Evolutionary conservation across 441 rosid species (phyloP).

Genomic region (Syzygium malaccense): DNA sequence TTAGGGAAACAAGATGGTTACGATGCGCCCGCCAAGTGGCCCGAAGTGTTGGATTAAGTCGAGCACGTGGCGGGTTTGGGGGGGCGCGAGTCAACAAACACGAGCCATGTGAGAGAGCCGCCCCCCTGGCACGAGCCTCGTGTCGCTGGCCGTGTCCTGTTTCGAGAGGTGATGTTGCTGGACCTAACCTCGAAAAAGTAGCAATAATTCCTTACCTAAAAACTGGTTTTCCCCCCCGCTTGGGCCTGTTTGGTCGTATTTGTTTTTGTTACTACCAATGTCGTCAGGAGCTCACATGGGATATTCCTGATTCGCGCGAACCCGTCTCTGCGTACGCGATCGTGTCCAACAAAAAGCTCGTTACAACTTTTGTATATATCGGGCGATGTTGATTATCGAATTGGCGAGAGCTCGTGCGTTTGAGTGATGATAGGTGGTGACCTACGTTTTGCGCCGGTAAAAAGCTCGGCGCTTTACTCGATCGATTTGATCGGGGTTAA

Average conservation of each 20-base stretch:
- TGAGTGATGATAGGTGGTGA: background rate
- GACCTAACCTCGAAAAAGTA: background rate
- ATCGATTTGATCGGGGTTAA: background rate
- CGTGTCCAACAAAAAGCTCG: background rate
- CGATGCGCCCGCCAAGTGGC: background rate
- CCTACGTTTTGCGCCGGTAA: background rate
- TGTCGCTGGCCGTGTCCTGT: background rate
- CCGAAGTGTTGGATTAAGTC: background rate
- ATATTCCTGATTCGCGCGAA: background rate
- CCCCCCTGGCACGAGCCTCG: background rate
- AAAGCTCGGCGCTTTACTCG: background rate
- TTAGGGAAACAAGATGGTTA: too few relatives aligned
- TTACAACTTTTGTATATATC: too few relatives aligned
- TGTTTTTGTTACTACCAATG: background rate
- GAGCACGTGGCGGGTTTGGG: background rate
- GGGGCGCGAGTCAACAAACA: background rate
- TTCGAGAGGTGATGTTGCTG: background rate
- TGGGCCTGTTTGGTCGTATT: background rate
- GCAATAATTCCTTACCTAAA: background rate
- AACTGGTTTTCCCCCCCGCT: background rate
- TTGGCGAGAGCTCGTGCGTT: background rate
- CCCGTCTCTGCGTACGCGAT: background rate
- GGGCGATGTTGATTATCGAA: background rate
- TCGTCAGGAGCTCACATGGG: background rate
- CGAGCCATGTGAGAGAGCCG: background rate